phyloP scores from a whole-genome alignment of 345 rosid genomes.

The Abelmoschus esculentus region DNA sequence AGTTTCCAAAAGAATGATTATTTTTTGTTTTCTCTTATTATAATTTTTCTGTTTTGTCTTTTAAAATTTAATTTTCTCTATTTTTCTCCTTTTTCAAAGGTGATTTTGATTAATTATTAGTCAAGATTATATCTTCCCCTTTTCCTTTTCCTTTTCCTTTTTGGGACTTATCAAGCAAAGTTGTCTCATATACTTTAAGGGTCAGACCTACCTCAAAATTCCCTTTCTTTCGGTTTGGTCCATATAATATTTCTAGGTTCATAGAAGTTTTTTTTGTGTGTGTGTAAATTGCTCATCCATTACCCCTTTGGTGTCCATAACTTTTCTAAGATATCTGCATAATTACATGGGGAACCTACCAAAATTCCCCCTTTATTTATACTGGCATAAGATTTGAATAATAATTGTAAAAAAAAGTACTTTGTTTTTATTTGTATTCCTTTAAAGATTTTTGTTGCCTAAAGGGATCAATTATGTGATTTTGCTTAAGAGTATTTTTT shows the following conservation, averaged over 20 bases:
- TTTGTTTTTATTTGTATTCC: not conserved
- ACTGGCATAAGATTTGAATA: not conserved
- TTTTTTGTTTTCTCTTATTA: too few species aligned
- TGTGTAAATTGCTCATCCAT: conserved; percentile 5
- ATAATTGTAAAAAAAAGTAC: not conserved
- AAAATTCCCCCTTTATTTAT: not conserved
- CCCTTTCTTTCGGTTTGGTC: conserved; percentile 12
- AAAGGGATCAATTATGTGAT: conserved; percentile 1
- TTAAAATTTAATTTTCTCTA: not conserved
- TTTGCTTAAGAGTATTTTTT: not conserved
- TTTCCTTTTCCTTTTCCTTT: conserved; percentile 29
- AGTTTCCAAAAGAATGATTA: too few species aligned
- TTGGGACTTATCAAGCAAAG: conserved; percentile 53
- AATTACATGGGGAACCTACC: not conserved
- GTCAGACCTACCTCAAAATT: conserved; percentile 24
- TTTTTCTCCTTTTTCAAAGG: not conserved
- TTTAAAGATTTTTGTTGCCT: not conserved
- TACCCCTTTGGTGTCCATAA: conserved; percentile 5
- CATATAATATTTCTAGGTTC: conserved; percentile 1
- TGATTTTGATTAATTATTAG: conserved; percentile 5
- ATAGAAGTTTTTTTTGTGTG: not conserved
- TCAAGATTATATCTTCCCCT: conserved; percentile 20
- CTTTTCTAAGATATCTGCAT: not conserved
- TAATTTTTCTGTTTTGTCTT: not conserved
- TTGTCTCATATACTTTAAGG: conserved; percentile 40